Base-by-base conservation (phyloP, 2,329 filamentous ascomycete genomes). In the Cordyceps tenuipes region DNA sequence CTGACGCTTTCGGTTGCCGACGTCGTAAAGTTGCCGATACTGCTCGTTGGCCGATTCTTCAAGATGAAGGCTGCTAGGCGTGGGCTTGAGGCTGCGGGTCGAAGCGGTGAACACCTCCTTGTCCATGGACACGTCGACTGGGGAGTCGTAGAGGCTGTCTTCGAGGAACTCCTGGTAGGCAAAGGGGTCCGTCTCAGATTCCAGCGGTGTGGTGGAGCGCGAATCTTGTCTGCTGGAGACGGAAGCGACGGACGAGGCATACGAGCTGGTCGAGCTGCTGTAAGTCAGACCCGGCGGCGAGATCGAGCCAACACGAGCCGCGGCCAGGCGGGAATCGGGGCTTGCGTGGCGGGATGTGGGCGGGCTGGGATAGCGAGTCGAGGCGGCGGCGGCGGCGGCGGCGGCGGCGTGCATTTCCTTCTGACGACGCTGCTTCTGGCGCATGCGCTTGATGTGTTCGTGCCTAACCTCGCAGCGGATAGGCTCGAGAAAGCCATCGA, bases 401-500 rank as follows among this genome's bases (percentile, higher is more conserved):
- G 52, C 52, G 29, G 61, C 59, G 23, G 73, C 71, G 57, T 72
- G 69, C 17, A 71, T 62, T 62, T 58, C 71, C 64, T 74, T 71
- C 64, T 75, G 74, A 60, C 71, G 71, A 60, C 69, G 68, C 69
- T 78, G 75, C 73, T 69, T 78, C 73, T 75, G 76, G 64, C 77
- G 75, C 67, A 79, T 71, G 72, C 79, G 79, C 66, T 78, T 77
- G 58, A 73, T 73, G 66, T 82, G 76, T 68, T 78, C 76, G 50
- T 77, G 77, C 63, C 77, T 73, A 59, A 86, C 76, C 62, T 82
- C 78, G 49, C 78, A 71, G 63, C 92, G 89, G 69, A 97, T 89
- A 31, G 93, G 93, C 39, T 86, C 86, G 49, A 99, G 83, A 81
- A 97, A 97, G 47, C 83, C 83, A 67, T 97, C 91, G 46, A 97